Percentiles rank a stretch among this genome's conserved stretches.
Conservation (phyloP, 1,284 basidiomycete species). For the Cutaneotrichosporon dermatis region DNA sequence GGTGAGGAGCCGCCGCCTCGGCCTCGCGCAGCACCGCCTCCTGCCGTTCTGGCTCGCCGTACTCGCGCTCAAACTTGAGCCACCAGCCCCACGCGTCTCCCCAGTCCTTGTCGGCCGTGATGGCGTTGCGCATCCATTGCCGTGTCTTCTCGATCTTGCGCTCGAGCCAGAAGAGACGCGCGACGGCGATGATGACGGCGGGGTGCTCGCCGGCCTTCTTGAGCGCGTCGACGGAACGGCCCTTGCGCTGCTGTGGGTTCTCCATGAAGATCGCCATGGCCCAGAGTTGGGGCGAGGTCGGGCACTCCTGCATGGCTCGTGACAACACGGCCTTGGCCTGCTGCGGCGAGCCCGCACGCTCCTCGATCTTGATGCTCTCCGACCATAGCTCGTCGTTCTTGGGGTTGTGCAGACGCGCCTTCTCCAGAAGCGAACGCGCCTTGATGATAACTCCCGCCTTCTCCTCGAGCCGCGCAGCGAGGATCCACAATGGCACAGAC, state of each 20-base stretch:
- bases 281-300: conserved; percentile 82
- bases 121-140: conserved; percentile 84
- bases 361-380: conserved; percentile 84
- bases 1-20: conserved; percentile 72
- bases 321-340: conserved; percentile 83
- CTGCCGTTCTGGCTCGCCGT: conserved; percentile 73
- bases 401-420: conserved; percentile 78
- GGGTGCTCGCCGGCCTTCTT: conserved; percentile 85
- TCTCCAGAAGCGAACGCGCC: conserved; percentile 86
- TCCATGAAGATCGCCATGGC: conserved; percentile 88
- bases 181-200: conserved; percentile 81
- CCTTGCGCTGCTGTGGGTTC: conserved; percentile 78
- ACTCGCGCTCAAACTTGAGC: conserved; percentile 87
- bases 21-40: conserved; percentile 66
- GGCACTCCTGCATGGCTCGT: conserved; percentile 84
- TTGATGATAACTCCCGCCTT: conserved; percentile 82
- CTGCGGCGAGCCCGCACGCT: conserved; percentile 67
- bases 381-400: conserved; percentile 82
- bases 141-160: conserved; percentile 89
- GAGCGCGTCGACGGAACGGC: conserved; percentile 82
- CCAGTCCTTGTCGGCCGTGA: conserved; percentile 65
- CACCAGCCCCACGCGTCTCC: conserved; percentile 96
- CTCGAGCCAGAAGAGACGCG: conserved; percentile 89
- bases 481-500: conserved; percentile 78
- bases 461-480: conserved; percentile 83